Percentiles rank a stretch among this genome's conserved stretches.
Evolutionary conservation across 441 rosid genomes (phyloP).

Genomic region (Pelargonium cotyledonis): DNA sequence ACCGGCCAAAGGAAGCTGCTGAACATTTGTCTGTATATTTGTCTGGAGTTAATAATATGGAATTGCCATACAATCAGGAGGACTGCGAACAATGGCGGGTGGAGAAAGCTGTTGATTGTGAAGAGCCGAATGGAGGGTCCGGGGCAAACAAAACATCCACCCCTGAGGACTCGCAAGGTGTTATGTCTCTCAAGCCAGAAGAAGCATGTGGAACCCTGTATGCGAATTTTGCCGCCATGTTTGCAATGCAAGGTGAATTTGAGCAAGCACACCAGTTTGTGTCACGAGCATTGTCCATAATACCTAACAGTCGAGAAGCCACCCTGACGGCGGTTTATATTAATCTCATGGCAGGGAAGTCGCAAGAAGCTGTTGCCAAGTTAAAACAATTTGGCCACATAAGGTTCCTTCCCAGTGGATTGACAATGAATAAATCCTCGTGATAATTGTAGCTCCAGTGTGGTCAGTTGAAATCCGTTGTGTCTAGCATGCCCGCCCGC

Average conservation of each 20-base stretch:
- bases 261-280: conserved; percentile 56
- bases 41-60: conserved; percentile 48
- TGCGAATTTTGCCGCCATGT: conserved; percentile 59
- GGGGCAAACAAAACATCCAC: conserved; percentile 32
- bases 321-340: conserved; percentile 70
- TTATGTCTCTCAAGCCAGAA: conserved; percentile 59
- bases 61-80: conserved; percentile 58
- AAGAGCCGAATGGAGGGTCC: conserved; percentile 46
- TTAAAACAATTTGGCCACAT: conserved; percentile 63
- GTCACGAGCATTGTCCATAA: conserved; percentile 41
- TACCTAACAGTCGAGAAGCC: conserved; percentile 61
- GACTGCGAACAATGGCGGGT: conserved; percentile 60
- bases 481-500: conserved; percentile 20
- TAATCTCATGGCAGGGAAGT: conserved; percentile 60
- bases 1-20: conserved; percentile 72
- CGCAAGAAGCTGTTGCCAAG: conserved; percentile 68
- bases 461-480: conserved; percentile 25
- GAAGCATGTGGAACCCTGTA: conserved; percentile 79
- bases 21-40: conserved; percentile 61
- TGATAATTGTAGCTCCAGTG: conserved; percentile 24
- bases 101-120: conserved; percentile 47
- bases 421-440: conserved; percentile 37
- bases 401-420: conserved; percentile 51
- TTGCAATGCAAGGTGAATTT: conserved; percentile 64
- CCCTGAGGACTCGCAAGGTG: conserved; percentile 31